phyloP scores from a whole-genome alignment of 2,329 filamentous ascomycete species.

The Penicillium sp. region DNA sequence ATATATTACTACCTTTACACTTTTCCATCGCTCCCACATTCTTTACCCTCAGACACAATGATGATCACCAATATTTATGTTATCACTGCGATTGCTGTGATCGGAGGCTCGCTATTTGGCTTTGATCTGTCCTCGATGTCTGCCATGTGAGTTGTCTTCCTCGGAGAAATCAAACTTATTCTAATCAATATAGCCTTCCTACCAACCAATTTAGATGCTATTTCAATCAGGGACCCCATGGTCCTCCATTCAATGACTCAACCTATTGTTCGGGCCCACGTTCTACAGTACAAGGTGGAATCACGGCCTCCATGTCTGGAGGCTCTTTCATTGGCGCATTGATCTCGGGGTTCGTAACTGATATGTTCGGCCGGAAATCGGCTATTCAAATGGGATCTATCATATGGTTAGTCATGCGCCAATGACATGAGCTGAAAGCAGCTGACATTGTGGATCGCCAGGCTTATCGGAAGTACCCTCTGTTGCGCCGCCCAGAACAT shows the following conservation, averaged over 20 bases:
- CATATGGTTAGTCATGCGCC: conserved; percentile 45
- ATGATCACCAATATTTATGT: conserved; percentile 61
- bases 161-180: no score
- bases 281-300: conserved; percentile 64
- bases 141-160: conserved; percentile 49
- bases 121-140: conserved; percentile 81
- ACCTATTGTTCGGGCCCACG: conserved; percentile 48
- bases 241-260: conserved; percentile 31
- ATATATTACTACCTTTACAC: no score
- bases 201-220: conserved; percentile 72
- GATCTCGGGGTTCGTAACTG: conserved; percentile 59
- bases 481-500: conserved; percentile 68
- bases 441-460: no score
- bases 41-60: no score
- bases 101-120: conserved; percentile 73
- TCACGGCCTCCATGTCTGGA: conserved; percentile 73
- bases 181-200: neutral
- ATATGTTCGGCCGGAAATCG: conserved; percentile 57
- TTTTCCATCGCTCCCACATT: no score
- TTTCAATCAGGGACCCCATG: conserved; percentile 59
- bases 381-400: conserved; percentile 58
- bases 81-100: conserved; percentile 62
- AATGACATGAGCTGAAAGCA: no score
- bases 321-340: conserved; percentile 69
- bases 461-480: conserved; percentile 59